Evolutionary conservation across 345 rosid species (phyloP), one percentile per base, ranked within the genome.

Genomic region (Arabis alpina): DNA sequence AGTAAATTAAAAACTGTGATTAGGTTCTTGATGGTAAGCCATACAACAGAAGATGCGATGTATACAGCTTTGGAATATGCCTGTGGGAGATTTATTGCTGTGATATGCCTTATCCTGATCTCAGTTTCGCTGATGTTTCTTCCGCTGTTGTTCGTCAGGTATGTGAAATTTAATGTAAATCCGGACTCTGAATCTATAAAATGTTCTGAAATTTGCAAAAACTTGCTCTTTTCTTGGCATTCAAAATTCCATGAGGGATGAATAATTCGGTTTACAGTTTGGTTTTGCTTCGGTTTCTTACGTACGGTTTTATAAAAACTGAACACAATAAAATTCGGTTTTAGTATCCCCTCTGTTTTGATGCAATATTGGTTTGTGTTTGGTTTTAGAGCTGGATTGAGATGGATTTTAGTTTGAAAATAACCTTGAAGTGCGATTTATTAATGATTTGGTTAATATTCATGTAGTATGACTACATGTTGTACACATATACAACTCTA

Each of bases 11-110:
- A 19, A 30, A 63, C 0, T 70, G 2, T 67, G 68, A 32, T 64
- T 65, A 92, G 99, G 99, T 95, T 77, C 97, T 95, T 44, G 94
- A 86, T 64, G 98, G 99, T 41, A 95, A 92, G 78, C 98, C 98
- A 12, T 95, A 95, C 70, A 88, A 95, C 61, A 87, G 97, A 75
- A 90, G 93, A 53, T 95, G 99, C 23, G 99, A 95, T 62, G 97
- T 95, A 50, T 95, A 95, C 84, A 95, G 99, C 80, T 95, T 95
- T 28, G 99, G 99, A 71, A 95, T 92, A 74, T 95, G 99, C 82
- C 74, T 92, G 53, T 95, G 99, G 99, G 99, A 92, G 82, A 95
- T 86, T 15, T 95, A 95, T 71, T 95, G 99, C 66, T 95, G 99
- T 55, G 94, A 82, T 51, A 87, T 95, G 96, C 99, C 99, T 44